These are phyloP conservation scores for Aspergillus carbonarius DNA, from an alignment of 2,329 filamentous ascomycete genomes.

Conservation along the genomic window DNA sequence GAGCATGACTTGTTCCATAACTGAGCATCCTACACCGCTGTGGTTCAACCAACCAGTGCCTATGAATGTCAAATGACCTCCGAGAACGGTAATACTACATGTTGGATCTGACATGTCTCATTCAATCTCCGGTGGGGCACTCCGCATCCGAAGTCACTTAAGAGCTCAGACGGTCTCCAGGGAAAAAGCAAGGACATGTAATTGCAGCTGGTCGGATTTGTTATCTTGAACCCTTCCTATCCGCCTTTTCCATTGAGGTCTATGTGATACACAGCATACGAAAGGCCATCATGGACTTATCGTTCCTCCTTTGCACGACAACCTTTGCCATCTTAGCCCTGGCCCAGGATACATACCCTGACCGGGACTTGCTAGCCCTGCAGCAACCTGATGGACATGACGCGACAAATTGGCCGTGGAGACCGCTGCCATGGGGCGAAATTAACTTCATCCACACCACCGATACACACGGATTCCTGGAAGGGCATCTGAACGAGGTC, in stretches of 20 bases:
- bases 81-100: too few relatives aligned
- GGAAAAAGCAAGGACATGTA: too few relatives aligned
- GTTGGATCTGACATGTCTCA: too few relatives aligned
- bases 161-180: too few relatives aligned
- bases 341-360: not conserved
- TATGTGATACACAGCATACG: not conserved
- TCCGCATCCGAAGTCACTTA: too few relatives aligned
- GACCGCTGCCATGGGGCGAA: not conserved
- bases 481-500: constrained; percentile 1
- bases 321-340: not conserved
- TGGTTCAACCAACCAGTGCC: too few relatives aligned
- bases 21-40: too few relatives aligned
- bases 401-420: not conserved
- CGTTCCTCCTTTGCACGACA: not conserved
- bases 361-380: not conserved
- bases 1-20: too few relatives aligned
- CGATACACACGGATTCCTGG: not conserved
- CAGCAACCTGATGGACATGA: not conserved
- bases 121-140: too few relatives aligned
- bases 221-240: too few relatives aligned
- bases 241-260: not conserved
- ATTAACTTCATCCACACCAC: constrained; percentile 5
- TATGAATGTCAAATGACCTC: too few relatives aligned
- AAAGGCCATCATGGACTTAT: not conserved
- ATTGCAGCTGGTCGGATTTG: too few relatives aligned